Evolutionary conservation across 345 rosid species (phyloP).

Genomic region (Populus davidiana): DNA sequence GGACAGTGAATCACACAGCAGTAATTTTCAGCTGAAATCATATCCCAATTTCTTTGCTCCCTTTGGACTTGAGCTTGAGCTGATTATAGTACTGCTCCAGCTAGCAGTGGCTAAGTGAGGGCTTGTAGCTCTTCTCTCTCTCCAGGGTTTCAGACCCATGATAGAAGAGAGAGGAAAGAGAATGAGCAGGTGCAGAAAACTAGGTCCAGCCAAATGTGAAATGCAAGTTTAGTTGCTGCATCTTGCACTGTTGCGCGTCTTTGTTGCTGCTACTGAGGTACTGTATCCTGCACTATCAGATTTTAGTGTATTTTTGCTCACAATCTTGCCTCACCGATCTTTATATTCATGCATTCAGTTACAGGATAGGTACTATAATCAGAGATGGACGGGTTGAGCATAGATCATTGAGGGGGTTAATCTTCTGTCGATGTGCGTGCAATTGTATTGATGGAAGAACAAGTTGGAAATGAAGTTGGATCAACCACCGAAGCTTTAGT

Average conservation of each 20-base stretch:
- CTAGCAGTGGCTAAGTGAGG: neutral
- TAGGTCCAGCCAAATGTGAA: neutral
- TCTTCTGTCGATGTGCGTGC: neutral
- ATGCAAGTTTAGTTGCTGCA: slow-evolving; percentile 1
- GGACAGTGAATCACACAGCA: neutral
- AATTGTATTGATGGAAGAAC: neutral
- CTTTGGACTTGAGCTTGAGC: no score
- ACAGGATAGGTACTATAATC: neutral
- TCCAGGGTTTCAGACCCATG: neutral
- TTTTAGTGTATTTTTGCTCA: neutral
- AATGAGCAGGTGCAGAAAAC: neutral
- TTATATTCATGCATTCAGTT: neutral
- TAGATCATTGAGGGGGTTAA: neutral
- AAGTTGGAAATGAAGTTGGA: neutral
- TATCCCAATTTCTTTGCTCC: neutral
- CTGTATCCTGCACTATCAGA: neutral
- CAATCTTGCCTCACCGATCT: neutral
- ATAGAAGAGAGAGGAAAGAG: neutral
- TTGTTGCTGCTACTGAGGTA: slow-evolving; percentile 12
- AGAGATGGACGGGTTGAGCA: neutral
- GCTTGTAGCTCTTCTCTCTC: neutral
- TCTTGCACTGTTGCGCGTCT: neutral
- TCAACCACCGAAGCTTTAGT: no score
- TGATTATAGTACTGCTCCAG: no score
- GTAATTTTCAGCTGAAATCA: neutral